A percentile compares a stretch with the other conserved stretches of the same genome.
phyloP scores from a whole-genome alignment of 768 basidiomycete genomes.

The Dentipellis sp. region DNA sequence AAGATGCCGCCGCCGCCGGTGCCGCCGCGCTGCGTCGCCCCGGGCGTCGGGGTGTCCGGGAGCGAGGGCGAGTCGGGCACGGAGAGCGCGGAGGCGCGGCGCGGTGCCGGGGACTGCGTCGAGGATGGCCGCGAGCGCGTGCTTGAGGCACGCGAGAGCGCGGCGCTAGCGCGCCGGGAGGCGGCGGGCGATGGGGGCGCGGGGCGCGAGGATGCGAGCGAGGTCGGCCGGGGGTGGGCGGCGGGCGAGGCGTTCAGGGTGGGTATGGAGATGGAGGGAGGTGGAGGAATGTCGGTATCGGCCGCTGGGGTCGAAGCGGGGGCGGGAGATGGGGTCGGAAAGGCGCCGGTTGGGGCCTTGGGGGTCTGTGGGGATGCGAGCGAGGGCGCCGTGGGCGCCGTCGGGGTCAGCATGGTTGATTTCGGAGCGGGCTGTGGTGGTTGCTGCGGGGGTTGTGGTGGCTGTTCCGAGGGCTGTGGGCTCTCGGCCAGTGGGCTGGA shows the following conservation, averaged over 20 bases:
- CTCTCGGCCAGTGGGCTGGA: constrained; percentile 4
- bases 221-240: constrained; percentile 19
- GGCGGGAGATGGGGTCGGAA: neutral
- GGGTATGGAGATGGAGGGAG: neutral
- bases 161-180: constrained; percentile 36
- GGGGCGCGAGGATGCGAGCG: constrained; percentile 42
- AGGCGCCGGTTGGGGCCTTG: too few species aligned
- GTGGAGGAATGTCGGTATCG: neutral
- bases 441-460: neutral
- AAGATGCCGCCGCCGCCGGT: too few species aligned
- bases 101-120: constrained; percentile 26
- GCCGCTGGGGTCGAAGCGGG: neutral
- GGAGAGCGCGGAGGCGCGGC: neutral
- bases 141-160: constrained; percentile 27
- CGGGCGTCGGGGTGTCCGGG: neutral
- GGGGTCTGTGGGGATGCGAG: neutral
- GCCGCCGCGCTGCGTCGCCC: constrained; percentile 10
- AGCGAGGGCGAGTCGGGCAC: constrained; percentile 7
- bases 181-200: constrained; percentile 52
- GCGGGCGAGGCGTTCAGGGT: constrained; percentile 19
- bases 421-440: neutral
- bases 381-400: neutral
- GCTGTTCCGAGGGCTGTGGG: neutral
- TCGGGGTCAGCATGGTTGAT: neutral
- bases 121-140: constrained; percentile 30